These are phyloP conservation scores for Fusarium metavorans DNA, from an alignment of 2,329 filamentous ascomycete genomes.

Conservation along the genomic window DNA sequence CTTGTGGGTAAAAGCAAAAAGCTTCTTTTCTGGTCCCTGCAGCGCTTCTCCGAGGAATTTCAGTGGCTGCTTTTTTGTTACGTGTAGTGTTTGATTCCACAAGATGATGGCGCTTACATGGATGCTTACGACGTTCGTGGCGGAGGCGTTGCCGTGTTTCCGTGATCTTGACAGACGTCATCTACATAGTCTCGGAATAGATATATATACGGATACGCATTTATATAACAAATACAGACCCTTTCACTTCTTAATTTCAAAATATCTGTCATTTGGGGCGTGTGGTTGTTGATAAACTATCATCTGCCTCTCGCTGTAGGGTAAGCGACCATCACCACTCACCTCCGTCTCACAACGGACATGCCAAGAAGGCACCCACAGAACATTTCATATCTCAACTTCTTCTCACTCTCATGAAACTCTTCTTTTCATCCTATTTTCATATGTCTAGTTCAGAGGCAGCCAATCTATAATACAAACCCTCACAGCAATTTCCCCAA, in stretches of 20 bases:
- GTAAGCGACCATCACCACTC: neutral
- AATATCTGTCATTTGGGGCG: neutral
- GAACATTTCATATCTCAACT: neutral
- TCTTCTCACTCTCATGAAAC: neutral
- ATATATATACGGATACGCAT: neutral
- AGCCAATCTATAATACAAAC: neutral
- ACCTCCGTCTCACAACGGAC: neutral
- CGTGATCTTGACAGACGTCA: neutral
- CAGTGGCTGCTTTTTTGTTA: neutral
- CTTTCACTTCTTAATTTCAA: no score
- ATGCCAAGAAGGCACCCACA: neutral
- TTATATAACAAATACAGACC: neutral
- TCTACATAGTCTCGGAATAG: neutral
- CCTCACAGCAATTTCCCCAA: neutral
- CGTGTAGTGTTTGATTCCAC: neutral
- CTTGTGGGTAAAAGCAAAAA: neutral
- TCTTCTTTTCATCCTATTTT: neutral
- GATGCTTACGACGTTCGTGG: constrained; percentile 31
- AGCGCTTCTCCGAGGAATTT: neutral
- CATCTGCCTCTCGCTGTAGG: neutral
- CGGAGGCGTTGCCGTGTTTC: constrained; percentile 26
- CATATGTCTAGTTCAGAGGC: neutral
- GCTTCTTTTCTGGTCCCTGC: constrained; percentile 4
- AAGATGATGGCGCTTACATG: neutral
- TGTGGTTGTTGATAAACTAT: neutral